Evolutionary conservation across 176 grass and related monocot genomes (phyloP), one percentile per base, ranked within the genome.

Genomic region (Triticum timopheevii): DNA sequence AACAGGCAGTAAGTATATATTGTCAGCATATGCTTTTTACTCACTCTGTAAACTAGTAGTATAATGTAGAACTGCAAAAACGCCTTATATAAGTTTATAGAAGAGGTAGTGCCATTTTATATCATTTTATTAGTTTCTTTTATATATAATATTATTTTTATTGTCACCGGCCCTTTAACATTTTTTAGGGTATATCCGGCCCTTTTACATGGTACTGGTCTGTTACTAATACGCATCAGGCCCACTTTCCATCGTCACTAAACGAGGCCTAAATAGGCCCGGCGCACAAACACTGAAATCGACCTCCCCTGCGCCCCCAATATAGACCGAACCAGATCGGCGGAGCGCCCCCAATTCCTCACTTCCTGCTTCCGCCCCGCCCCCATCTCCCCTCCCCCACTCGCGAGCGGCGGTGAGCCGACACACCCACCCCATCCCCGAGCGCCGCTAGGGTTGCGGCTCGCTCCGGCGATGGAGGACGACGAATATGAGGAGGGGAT

Each of bases 401-500:
- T 73, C 80, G 67, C 66, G 54, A 20, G 40, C 44, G 54, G 58
- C 68, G 68, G 80, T 11, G 70, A 19, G 74, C 80, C 66, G 66
- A 66, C 65, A 35, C 17, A 35, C 12, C 61, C 50, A 63, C n/a
- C 5, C 42, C 11, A 4, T 0, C 16, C 17, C 49, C 22, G 73
- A 56, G 47, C 74, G 16, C 74, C 74, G 4, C 68, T 87, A 81
- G 85, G 76, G 61, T 76, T 87, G 40, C 17, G 75, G 27, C 69
- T 17, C 11, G 50, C 68, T 76, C 72, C 40, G 12, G 2, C 82
- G 77, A 91, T 91, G 90, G 90, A 91, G 78, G 90, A 91, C 77
- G 86, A 91, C 78, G 90, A 91, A 31, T 91, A 91, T 42, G 90
- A 88, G 71, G 90, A 91, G 86, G 82, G 71, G 30, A 91, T 91